A percentile compares a stretch with the other conserved stretches of the same genome.
These are phyloP conservation scores for Cucumis cinereus DNA, from an alignment of 306 rosid genomes.

Conservation along the genomic window DNA sequence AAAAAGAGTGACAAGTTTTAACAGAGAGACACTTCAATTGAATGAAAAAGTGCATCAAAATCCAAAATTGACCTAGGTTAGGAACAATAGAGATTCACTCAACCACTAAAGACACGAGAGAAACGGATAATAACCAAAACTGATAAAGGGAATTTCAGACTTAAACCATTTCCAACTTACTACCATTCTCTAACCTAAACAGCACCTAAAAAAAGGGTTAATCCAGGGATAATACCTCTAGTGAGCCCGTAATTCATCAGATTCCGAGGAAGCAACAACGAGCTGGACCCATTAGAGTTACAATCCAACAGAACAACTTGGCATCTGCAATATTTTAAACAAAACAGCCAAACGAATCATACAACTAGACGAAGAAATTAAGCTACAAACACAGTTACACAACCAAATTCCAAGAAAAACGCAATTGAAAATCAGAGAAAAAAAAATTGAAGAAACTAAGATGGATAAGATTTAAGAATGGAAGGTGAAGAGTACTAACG, in stretches of 20 bases:
- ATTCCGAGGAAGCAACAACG: conserved; percentile 28
- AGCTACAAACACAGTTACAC: background rate
- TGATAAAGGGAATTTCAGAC: background rate
- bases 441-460: background rate
- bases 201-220: background rate
- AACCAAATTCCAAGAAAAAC: background rate
- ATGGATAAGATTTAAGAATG: background rate
- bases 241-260: conserved; percentile 17
- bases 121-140: background rate
- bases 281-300: conserved; percentile 17
- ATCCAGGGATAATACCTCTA: conserved; percentile 18
- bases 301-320: conserved; percentile 32
- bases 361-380: background rate
- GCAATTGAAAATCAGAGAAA: background rate
- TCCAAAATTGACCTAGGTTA: background rate
- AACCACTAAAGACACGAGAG: background rate
- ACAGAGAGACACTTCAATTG: background rate
- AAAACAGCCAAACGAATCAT: background rate
- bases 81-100: background rate
- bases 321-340: conserved; percentile 25
- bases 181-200: background rate
- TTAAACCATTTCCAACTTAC: background rate
- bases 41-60: background rate
- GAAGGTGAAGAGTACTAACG: conserved; percentile 1
- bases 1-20: background rate